Conservation (phyloP, 805 yeast species). For the Candida cerambycidarum region DNA sequence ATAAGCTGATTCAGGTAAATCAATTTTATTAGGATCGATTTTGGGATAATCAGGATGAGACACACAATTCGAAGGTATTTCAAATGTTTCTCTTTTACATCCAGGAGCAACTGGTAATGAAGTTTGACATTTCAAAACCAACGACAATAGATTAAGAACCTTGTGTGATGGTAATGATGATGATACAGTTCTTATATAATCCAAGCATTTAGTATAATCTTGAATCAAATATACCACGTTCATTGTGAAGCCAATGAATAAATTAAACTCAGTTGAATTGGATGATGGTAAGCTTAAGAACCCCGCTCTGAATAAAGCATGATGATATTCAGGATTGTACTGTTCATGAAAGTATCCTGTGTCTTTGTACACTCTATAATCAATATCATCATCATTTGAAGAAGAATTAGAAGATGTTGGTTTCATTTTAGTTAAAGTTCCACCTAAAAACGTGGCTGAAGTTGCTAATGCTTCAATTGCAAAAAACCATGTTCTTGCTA, state of each 20-base stretch:
- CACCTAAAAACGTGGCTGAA: slow-evolving; percentile 51
- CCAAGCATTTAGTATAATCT: slow-evolving; percentile 25
- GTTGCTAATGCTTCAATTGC: slow-evolving; percentile 58
- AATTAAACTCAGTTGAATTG: slow-evolving; percentile 22
- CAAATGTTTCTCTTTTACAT: slow-evolving; percentile 20
- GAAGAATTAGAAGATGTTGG: neutral
- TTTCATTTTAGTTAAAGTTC: slow-evolving; percentile 35
- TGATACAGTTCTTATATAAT: slow-evolving; percentile 20
- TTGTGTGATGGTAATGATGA: slow-evolving; percentile 14
- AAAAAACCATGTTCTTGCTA: slow-evolving; percentile 59
- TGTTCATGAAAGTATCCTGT: slow-evolving; percentile 31
- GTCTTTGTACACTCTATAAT: slow-evolving; percentile 23
- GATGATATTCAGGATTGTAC: slow-evolving; percentile 30
- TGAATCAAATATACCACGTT: slow-evolving; percentile 25
- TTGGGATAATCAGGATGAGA: slow-evolving; percentile 30
- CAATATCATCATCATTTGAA: slow-evolving; percentile 10
- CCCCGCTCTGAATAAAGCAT: slow-evolving; percentile 28
- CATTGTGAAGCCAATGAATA: slow-evolving; percentile 34
- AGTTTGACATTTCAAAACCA: slow-evolving; percentile 29
- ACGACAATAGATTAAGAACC: slow-evolving; percentile 31
- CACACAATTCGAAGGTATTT: slow-evolving; percentile 25
- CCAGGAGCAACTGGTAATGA: slow-evolving; percentile 25
- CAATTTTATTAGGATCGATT: slow-evolving; percentile 12
- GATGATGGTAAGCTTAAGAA: slow-evolving; percentile 18
- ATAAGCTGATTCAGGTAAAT: slow-evolving; percentile 26